Evolutionary conservation across 441 rosid species (phyloP).

Genomic region (Erysimum cheiri): DNA sequence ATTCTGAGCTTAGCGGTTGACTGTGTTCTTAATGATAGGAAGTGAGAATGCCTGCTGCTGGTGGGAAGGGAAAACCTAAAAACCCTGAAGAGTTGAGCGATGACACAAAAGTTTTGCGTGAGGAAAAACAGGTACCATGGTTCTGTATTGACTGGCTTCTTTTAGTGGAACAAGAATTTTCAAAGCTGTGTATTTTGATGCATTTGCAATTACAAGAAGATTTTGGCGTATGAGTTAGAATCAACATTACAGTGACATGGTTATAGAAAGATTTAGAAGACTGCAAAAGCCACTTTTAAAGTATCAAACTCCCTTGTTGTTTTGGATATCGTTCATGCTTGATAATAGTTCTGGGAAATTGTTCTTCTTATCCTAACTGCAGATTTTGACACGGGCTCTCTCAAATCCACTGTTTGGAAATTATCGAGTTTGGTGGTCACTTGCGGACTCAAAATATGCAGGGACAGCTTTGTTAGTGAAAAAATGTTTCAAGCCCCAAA

Average conservation of each 20-base stretch:
- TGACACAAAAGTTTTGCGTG: slow-evolving; percentile 85
- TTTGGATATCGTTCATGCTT: slow-evolving; percentile 8
- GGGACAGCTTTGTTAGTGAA: slow-evolving; percentile 93
- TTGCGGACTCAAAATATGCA: slow-evolving; percentile 93
- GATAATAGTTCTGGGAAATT: neutral
- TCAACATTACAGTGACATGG: slow-evolving; percentile 8
- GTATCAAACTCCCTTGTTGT: slow-evolving; percentile 9
- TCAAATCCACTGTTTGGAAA: slow-evolving; percentile 76
- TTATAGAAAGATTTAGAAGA: neutral
- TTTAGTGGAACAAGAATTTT: neutral
- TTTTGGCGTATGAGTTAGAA: too few relatives aligned
- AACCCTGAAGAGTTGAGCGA: slow-evolving; percentile 80
- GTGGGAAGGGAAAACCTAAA: slow-evolving; percentile 80
- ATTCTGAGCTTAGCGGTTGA: slow-evolving; percentile 4
- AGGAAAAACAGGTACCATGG: slow-evolving; percentile 80
- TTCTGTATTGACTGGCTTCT: neutral
- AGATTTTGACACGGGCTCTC: slow-evolving; percentile 83
- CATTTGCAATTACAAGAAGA: slow-evolving; percentile 1
- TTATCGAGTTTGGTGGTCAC: slow-evolving; percentile 95
- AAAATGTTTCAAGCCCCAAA: slow-evolving; percentile 72
- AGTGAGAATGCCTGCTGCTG: slow-evolving; percentile 99
- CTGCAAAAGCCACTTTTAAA: neutral
- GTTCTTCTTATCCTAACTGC: slow-evolving; percentile 36
- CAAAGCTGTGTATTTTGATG: slow-evolving; percentile 14
- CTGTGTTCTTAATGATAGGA: slow-evolving; percentile 65